A percentile compares a stretch with the other conserved stretches of the same genome.
phyloP scores from a whole-genome alignment of 2,329 filamentous ascomycete genomes.

The Diaporthe longicolla region DNA sequence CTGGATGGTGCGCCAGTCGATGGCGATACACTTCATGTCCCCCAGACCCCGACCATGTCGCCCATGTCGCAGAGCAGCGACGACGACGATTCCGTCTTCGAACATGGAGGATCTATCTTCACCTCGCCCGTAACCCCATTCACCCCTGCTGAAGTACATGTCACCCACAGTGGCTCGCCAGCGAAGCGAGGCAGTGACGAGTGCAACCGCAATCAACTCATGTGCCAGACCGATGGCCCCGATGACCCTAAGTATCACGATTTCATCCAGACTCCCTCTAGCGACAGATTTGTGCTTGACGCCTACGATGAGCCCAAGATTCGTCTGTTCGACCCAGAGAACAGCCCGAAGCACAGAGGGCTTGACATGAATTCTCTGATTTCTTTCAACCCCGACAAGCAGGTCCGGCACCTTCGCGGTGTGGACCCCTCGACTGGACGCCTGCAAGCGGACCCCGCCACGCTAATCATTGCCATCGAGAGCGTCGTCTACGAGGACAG shows the following conservation, averaged over 20 bases:
- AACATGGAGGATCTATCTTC: not conserved
- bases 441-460: not conserved
- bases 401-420: not conserved
- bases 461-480: not conserved
- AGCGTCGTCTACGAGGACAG: not conserved
- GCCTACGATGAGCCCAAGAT: not conserved
- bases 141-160: not conserved
- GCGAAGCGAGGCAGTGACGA: not conserved
- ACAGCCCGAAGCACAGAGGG: not conserved
- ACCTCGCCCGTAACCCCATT: not conserved
- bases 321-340: slow-evolving; percentile 1
- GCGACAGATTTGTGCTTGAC: not conserved
- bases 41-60: slow-evolving; percentile 5
- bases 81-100: not conserved
- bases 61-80: not conserved
- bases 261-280: not conserved
- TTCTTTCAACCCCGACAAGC: not conserved
- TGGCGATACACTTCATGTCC: not conserved
- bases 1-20: not conserved
- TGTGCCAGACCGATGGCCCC: slow-evolving; percentile 5
- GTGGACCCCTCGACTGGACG: not conserved
- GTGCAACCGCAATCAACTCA: too few relatives aligned
- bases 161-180: not conserved
- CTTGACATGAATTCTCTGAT: not conserved
- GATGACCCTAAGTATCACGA: not conserved